Percentiles rank a stretch among this genome's conserved stretches.
phyloP scores from a whole-genome alignment of 2,329 filamentous ascomycete species.

The Diaporthe humulicola region DNA sequence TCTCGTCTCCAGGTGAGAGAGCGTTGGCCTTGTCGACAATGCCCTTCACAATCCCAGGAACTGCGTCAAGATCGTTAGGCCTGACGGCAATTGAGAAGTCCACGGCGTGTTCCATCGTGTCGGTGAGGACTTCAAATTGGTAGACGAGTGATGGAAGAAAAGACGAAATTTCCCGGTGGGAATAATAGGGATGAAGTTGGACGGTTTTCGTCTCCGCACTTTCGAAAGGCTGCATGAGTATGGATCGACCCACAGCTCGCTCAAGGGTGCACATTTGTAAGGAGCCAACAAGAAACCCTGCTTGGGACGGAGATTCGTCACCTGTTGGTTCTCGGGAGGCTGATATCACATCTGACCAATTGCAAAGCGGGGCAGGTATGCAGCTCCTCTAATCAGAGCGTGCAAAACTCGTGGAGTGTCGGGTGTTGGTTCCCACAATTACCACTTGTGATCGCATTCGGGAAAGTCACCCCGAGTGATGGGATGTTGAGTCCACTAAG shows the following conservation, averaged over 20 bases:
- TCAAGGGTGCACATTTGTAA: background rate
- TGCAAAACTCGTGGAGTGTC: background rate
- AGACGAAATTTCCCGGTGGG: background rate
- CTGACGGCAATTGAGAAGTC: conserved; percentile 13
- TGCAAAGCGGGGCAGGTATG: background rate
- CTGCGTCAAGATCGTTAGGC: conserved; percentile 22
- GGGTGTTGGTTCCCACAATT: background rate
- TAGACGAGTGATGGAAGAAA: background rate
- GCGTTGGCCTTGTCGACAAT: background rate
- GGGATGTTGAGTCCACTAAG: background rate
- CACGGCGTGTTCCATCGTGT: background rate
- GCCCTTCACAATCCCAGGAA: conserved; percentile 16
- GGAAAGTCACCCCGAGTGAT: background rate
- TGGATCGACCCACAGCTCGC: background rate
- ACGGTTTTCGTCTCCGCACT: background rate
- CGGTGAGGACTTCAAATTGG: background rate
- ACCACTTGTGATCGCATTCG: background rate
- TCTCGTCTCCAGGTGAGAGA: conserved; percentile 38
- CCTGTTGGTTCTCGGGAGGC: background rate
- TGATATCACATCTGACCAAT: background rate
- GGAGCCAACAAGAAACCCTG: background rate
- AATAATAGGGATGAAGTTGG: background rate
- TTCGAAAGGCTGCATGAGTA: background rate
- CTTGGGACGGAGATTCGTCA: background rate
- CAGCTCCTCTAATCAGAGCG: background rate